Evolutionary conservation across 1,284 basidiomycete species (phyloP), one percentile per base, ranked within the genome.

Genomic region (Boletus hoseneyae): DNA sequence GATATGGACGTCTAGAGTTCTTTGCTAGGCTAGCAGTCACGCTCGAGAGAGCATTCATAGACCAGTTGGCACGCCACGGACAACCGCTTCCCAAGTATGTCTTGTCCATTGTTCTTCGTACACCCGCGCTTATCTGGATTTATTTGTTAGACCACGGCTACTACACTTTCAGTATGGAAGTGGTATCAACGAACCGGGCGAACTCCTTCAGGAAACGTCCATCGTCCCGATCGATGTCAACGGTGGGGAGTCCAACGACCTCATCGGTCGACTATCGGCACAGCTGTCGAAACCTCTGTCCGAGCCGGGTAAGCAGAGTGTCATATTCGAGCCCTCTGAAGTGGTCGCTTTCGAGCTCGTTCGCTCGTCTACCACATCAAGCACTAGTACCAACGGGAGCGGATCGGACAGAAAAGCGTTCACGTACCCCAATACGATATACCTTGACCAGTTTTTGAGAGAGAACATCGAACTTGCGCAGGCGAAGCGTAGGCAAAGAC

Each of bases 371-470:
- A 34, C 54, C 3, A 27, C 13, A 1, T 37, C 48, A 6, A 48
- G 16, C 34, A 41, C 45, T 18, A n/a, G 42, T 7, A 9, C 50
- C 9, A 36, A n/a, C 30, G 52, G 68, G 2, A 51, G 62, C 9
- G 71, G 65, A 48, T 44, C 53, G 4, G 70, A 74, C 15, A 66
- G 70, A 8, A 75, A 78, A 49, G 70, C 71, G 3, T 83, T 89
- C 57, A 66, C 63, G 19, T 90, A 78, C 55, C 86, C 87, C 3
- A 77, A 76, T 54, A 69, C 71, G 30, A 70, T 90, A 37, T 88
- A 79, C 60, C 70, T 90, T 45, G 88, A 90, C 61, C 79, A 80
- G 51, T 90, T 88, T 59, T 58, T 89, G 54, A 71, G 73, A 45
- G 73, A 76, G 45, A 87, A 86, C 46, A 57, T 78, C 3, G 70